phyloP scores from a whole-genome alignment of 2,329 filamentous ascomycete genomes.

The Sporothrix humicola region DNA sequence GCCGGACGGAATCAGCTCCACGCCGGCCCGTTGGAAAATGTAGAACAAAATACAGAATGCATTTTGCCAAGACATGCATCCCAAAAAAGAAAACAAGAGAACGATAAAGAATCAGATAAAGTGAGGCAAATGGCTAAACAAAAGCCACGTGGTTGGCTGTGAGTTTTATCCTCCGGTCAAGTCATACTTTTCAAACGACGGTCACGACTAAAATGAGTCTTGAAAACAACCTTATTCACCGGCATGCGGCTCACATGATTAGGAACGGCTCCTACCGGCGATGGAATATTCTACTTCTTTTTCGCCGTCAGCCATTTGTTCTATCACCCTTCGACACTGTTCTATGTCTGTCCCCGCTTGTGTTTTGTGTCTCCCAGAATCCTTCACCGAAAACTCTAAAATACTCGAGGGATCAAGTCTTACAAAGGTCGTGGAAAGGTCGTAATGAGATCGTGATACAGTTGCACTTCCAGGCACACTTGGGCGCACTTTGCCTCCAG shows the following conservation, averaged over 20 bases:
- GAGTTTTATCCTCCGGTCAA: not conserved
- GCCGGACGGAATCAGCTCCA: not conserved
- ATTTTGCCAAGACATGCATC: not conserved
- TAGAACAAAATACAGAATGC: not conserved
- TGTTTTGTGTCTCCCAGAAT: not conserved
- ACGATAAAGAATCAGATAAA: not conserved
- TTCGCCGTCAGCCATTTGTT: not conserved
- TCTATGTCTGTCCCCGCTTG: not conserved
- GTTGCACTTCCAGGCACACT: not conserved
- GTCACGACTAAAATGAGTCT: not conserved
- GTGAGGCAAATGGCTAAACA: not conserved
- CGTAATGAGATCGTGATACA: not conserved
- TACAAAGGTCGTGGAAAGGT: not conserved
- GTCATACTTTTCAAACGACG: not conserved
- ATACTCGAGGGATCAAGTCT: slow-evolving; percentile 1
- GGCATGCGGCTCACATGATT: not conserved
- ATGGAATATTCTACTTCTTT: too few relatives aligned
- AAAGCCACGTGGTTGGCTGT: not conserved
- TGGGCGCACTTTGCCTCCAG: not conserved
- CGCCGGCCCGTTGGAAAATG: not conserved
- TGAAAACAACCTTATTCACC: not conserved
- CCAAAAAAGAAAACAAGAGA: not conserved
- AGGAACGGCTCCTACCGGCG: not conserved
- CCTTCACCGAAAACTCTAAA: not conserved
- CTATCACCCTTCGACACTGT: not conserved